Conservation (phyloP, 2,329 filamentous ascomycete species). For the Fusarium caatingaense region DNA sequence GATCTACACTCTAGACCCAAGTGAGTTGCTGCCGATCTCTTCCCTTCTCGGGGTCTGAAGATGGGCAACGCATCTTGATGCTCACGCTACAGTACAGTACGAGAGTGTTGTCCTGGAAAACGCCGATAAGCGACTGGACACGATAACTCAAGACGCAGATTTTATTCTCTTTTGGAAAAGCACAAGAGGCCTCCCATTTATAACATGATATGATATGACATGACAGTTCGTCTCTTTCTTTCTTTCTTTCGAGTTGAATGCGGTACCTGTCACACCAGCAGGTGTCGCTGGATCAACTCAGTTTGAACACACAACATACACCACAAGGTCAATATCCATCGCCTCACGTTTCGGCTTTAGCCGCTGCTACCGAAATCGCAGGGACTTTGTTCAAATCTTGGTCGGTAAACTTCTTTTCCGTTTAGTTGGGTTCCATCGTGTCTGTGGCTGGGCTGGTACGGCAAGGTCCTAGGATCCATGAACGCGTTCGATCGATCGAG, state of each 20-base stretch:
- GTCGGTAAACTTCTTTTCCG: constrained; percentile 8
- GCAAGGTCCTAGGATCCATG: constrained; percentile 8
- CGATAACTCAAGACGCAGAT: neutral
- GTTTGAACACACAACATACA: neutral
- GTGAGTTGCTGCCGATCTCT: constrained; percentile 26
- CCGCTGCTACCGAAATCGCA: neutral
- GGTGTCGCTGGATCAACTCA: neutral
- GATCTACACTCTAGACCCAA: constrained; percentile 30
- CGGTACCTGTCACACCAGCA: neutral
- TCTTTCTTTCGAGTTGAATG: neutral
- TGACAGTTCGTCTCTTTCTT: neutral
- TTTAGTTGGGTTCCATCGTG: constrained; percentile 12
- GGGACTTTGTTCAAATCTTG: constrained; percentile 4
- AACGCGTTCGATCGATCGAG: constrained; percentile 27
- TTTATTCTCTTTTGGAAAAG: neutral
- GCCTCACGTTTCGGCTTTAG: constrained; percentile 3
- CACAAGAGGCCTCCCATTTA: constrained; percentile 24
- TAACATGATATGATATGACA: neutral
- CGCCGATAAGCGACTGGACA: constrained; percentile 20
- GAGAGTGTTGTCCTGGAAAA: neutral
- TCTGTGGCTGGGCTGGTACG: neutral
- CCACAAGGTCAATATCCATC: neutral
- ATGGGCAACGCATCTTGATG: neutral
- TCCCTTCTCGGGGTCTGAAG: neutral
- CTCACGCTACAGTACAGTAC: neutral